Conservation (phyloP, 139 green algal genomes). For the Tetradesmus lagerheimii region DNA sequence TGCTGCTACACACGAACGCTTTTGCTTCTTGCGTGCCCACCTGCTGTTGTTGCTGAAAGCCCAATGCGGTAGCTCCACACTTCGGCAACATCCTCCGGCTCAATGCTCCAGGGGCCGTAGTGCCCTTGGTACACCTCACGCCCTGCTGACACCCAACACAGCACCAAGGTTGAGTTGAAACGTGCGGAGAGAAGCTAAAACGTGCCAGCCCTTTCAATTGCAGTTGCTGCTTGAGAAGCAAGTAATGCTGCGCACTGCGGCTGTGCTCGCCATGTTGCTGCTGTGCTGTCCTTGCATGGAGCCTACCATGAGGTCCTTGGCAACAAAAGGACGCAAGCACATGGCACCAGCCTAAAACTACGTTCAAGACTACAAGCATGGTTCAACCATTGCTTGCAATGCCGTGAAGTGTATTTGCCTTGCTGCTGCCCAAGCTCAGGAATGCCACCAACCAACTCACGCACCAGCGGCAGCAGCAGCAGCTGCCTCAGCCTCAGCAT, state of each 20-base stretch:
- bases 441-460: not conserved
- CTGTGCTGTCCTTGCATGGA: not conserved
- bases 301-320: no score
- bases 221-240: not conserved
- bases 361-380: no score
- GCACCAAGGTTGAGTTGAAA: not conserved
- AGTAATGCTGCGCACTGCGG: no score
- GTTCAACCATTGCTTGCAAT: not conserved
- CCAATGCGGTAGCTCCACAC: constrained; percentile 72
- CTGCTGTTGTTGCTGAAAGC: constrained; percentile 55
- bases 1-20: not conserved
- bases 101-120: constrained; percentile 72
- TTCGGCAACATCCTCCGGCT: constrained; percentile 65
- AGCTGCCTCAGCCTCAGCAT: not conserved
- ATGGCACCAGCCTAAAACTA: no score
- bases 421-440: not conserved
- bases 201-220: no score
- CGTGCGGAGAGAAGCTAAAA: no score
- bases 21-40: constrained; percentile 21
- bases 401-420: not conserved
- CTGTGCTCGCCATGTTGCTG: not conserved
- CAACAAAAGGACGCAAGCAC: no score
- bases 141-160: not conserved
- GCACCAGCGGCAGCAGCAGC: constrained; percentile 9
- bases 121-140: constrained; percentile 66